Base-by-base conservation (phyloP, 352 stramenopile species). In the Pythium sukuiense region DNA sequence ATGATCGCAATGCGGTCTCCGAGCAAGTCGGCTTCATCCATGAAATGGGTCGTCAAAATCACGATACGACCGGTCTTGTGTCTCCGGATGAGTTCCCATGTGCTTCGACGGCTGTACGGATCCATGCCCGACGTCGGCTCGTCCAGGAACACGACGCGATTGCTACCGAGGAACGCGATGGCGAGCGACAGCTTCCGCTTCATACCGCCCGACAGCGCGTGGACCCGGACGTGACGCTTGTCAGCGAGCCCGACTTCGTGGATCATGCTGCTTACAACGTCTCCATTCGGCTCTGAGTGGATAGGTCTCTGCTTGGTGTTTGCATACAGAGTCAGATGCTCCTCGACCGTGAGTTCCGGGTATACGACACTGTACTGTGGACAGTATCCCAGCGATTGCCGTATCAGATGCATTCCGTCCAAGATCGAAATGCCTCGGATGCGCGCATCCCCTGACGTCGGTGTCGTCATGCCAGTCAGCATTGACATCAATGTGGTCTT, bases 321-420 rank as follows among this genome's bases (percentile, higher is more conserved):
- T 0, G 80, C 87, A 65, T 98, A 99, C 62, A 99, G 98, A 37
- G 72, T 50, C 24, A 99, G 73, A 63, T 99, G 97, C 72, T 99
- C 97, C 24, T 90, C 70, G 20, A 99, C 97, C 0, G 97, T 99
- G 27, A 99, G 79, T 48, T 97, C 74, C 3, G 89, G 87, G 67
- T 98, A 99, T 0, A 99, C 67, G 33, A 98, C 97, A 71, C 98
- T 97, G 73, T 99, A 93, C 61, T 99, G 97, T n/a, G 97, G 88
- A 70, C 97, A 99, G 59, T 99, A 93, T 8, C 96, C 97, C 27
- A 99, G 82, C 37, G 94, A 88, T 62, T 93, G 55, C 1, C 97
- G 92, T 29, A 99, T 92, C n/a, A 68, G 41, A 18, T 73, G 52
- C 83, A 99, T 93, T 63, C 98, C 77, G 7, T 74, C 71, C 1